A percentile compares a stretch with the other conserved stretches of the same genome.
These are phyloP conservation scores for Elymus sibiricus DNA, from an alignment of 176 grass and related monocot species.

Conservation along the genomic window DNA sequence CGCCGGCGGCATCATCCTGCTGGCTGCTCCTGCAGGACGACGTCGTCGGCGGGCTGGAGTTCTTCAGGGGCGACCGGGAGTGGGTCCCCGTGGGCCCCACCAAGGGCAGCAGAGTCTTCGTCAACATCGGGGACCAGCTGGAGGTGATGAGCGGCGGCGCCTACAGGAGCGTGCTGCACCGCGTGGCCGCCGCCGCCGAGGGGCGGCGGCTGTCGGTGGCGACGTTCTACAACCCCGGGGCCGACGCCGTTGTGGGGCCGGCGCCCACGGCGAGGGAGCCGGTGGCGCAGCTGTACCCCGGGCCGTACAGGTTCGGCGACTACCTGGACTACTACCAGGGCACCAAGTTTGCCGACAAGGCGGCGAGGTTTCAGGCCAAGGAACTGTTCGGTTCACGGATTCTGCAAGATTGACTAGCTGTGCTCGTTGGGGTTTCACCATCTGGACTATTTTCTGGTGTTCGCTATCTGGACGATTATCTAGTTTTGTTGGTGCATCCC, in stretches of 20 bases:
- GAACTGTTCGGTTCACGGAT: slow-evolving; percentile 31
- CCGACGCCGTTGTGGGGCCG: slow-evolving; percentile 45
- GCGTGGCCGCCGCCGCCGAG: slow-evolving; percentile 31
- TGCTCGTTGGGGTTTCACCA: neutral
- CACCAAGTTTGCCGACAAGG: slow-evolving; percentile 81
- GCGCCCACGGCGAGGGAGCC: neutral
- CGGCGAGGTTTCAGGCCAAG: slow-evolving; percentile 58
- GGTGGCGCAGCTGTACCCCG: slow-evolving; percentile 39
- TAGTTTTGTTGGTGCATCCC: no score
- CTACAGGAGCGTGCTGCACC: slow-evolving; percentile 75
- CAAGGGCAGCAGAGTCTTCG: slow-evolving; percentile 47
- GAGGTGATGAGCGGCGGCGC: slow-evolving; percentile 77
- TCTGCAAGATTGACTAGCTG: neutral
- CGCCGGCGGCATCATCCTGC: slow-evolving; percentile 95
- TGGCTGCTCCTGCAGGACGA: slow-evolving; percentile 87
- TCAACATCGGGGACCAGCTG: slow-evolving; percentile 88
- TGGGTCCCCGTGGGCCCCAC: slow-evolving; percentile 67
- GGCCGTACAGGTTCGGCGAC: slow-evolving; percentile 67
- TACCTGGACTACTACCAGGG: slow-evolving; percentile 79
- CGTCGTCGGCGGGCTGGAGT: slow-evolving; percentile 72
- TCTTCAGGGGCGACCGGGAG: slow-evolving; percentile 28
- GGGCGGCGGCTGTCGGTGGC: slow-evolving; percentile 69
- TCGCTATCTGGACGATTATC: no score
- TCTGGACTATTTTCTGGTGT: no score
- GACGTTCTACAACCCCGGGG: slow-evolving; percentile 83